Base-by-base conservation (phyloP, 257 asterid species). In the Handroanthus guayacan region DNA sequence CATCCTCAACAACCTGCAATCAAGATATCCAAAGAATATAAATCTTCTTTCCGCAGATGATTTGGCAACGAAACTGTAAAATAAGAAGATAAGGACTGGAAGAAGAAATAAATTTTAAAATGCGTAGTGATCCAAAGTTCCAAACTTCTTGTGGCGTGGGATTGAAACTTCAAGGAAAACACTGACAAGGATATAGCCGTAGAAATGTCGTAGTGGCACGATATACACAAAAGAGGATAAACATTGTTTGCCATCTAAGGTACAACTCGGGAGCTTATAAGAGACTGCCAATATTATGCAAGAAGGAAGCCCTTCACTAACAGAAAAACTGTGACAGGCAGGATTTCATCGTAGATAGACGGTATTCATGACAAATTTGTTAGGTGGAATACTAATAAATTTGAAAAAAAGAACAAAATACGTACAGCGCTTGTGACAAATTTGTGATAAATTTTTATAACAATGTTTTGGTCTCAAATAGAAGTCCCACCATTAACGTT, bases 1-100 rank as follows among this genome's bases (percentile, higher is more conserved):
- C 97, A 82, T 92, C 97, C 82, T 92, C 97, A 77, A 92, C 97
- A 1, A 92, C 97, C 97, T 91, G 66, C 69, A 67, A 50, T 63
- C 63, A 12, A 44, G 44, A 51, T 48, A 64, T 50, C 36, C 20
- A 3, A 8, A 38, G 43, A 67, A 1, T 17, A 78, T 51, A 51
- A 47, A 37, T 39, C 38, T 70, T 69, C 12, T n/a, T 65, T 51
- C 5, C 9, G 14, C 12, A 57, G 44, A 13, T 38, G 75, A 43
- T 70, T 69, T 69, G 50, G 9, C 18, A 16, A 13, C 10, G 11
- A 6, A 2, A 16, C 57, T 10, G 66, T 50, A 8, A 13, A 14
- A 11, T 34, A 20, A 10, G 12, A 25, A 57, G 55, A 31, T 18
- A 20, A 65, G 75, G 54, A 38, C 34, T 6, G 25, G 11, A 62